phyloP scores from a whole-genome alignment of 176 grass and related monocot species.

The Tillandsia leiboldiana region DNA sequence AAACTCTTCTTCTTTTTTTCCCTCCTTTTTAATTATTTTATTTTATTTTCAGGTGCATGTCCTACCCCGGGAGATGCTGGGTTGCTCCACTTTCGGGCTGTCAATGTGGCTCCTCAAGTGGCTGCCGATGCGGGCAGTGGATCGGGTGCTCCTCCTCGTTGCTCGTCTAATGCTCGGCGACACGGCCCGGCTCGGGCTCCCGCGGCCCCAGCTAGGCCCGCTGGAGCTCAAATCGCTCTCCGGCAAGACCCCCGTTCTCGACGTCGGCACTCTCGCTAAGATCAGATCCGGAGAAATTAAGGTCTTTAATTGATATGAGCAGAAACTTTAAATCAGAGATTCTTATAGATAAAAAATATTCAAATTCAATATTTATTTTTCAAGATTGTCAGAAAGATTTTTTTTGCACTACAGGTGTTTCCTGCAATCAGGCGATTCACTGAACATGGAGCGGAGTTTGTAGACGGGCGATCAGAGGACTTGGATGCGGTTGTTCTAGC shows the following conservation, averaged over 20 bases:
- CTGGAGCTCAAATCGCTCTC: conserved; percentile 50
- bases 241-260: conserved; percentile 81
- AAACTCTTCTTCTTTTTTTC: conserved; percentile 7
- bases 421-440: conserved; percentile 37
- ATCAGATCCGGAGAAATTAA: conserved; percentile 77
- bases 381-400: not conserved
- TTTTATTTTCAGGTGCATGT: conserved; percentile 51
- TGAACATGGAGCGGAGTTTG: conserved; percentile 50
- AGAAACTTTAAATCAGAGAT: not conserved
- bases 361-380: too few relatives aligned
- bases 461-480: conserved; percentile 38
- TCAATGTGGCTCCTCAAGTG: conserved; percentile 53
- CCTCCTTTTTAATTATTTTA: conserved; percentile 3
- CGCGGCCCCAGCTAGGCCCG: conserved; percentile 54
- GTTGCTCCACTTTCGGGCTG: conserved; percentile 62
- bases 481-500: conserved; percentile 70
- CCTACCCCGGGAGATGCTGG: conserved; percentile 65
- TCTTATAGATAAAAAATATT: not conserved
- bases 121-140: conserved; percentile 34
- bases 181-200: conserved; percentile 36
- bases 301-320: conserved; percentile 11
- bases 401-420: conserved; percentile 33
- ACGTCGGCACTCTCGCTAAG: conserved; percentile 59
- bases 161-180: conserved; percentile 47
- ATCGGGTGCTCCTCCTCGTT: conserved; percentile 43